phyloP scores from a whole-genome alignment of 768 basidiomycete species.

The Atractiella rhizophila region DNA sequence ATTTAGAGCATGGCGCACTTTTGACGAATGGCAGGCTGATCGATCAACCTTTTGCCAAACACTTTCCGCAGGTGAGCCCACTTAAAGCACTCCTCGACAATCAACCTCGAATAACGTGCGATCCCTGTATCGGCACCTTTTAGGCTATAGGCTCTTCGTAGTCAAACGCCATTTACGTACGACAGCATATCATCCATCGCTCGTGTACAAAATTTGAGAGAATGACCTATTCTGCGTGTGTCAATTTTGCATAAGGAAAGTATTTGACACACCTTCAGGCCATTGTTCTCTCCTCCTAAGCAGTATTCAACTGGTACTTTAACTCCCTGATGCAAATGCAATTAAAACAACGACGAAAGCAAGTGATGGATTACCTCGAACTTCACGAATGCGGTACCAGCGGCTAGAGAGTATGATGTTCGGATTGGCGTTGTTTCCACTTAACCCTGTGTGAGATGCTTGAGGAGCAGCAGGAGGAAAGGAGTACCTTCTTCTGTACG shows the following conservation, averaged over 20 bases:
- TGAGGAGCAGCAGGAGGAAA: neutral
- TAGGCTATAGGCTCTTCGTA: too few species aligned
- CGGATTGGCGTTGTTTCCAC: slow-evolving; percentile 67
- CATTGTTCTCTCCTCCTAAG: slow-evolving; percentile 52
- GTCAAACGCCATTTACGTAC: too few species aligned
- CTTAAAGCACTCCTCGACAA: too few species aligned
- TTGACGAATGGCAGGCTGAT: too few species aligned
- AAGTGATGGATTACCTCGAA: slow-evolving; percentile 59
- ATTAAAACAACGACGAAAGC: slow-evolving; percentile 19
- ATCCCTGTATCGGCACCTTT: too few species aligned
- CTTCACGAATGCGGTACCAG: slow-evolving; percentile 56
- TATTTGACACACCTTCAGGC: slow-evolving; percentile 51
- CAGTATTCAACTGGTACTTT: slow-evolving; percentile 69
- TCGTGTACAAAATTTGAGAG: too few species aligned
- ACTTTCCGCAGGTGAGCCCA: slow-evolving; percentile 76
- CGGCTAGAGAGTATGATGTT: slow-evolving; percentile 64
- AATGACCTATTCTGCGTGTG: too few species aligned
- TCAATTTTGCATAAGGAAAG: too few species aligned
- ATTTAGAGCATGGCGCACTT: too few species aligned
- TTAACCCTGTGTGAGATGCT: neutral
- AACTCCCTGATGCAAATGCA: too few species aligned
- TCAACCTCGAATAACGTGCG: too few species aligned
- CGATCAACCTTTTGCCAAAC: slow-evolving; percentile 59
- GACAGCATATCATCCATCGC: too few species aligned
- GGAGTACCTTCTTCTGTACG: slow-evolving; percentile 33